Evolutionary conservation across 2,329 filamentous ascomycete species (phyloP).

Genomic region (Paraconiothyrium sp.): DNA sequence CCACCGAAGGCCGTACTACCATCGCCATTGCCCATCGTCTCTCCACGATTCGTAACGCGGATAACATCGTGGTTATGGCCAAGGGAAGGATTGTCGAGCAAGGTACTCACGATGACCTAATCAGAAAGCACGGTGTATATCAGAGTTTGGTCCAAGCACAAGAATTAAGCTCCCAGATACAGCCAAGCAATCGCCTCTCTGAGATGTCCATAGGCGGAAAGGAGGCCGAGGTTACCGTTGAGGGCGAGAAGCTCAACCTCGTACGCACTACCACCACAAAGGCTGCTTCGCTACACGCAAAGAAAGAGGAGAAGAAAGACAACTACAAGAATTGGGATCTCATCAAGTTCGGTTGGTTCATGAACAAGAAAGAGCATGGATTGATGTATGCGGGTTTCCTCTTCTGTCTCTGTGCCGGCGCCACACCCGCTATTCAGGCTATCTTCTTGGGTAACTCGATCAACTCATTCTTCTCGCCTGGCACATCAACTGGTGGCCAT

Average conservation of each 20-base stretch:
- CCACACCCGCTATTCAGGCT: conserved; percentile 63
- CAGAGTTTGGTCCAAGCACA: conserved; percentile 88
- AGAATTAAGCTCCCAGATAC: conserved; percentile 56
- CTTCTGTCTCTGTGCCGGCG: conserved; percentile 46
- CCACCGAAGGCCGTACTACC: conserved; percentile 86
- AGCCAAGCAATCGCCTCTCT: conserved; percentile 32
- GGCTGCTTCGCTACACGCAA: conserved; percentile 70
- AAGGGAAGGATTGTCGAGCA: conserved; percentile 89
- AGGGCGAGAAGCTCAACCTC: conserved; percentile 39
- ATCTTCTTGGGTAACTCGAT: conserved; percentile 87
- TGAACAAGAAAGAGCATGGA: conserved; percentile 46
- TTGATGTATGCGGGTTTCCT: conserved; percentile 55
- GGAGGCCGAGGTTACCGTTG: conserved; percentile 25
- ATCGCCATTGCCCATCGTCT: conserved; percentile 96
- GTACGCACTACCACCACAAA: conserved; percentile 51
- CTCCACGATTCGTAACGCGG: conserved; percentile 91
- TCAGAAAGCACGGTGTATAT: conserved; percentile 78
- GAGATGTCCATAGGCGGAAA: conserved; percentile 29
- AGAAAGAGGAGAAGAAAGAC: conserved; percentile 35
- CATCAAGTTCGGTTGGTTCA: conserved; percentile 43
- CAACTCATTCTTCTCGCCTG: conserved; percentile 69
- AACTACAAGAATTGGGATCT: conserved; percentile 55
- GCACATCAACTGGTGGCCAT: conserved; percentile 63
- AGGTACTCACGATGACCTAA: conserved; percentile 82
- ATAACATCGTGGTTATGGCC: conserved; percentile 96